Evolutionary conservation across 257 asterid genomes (phyloP), one percentile per base, ranked within the genome.

Genomic region (Oldenlandia corymbosa): DNA sequence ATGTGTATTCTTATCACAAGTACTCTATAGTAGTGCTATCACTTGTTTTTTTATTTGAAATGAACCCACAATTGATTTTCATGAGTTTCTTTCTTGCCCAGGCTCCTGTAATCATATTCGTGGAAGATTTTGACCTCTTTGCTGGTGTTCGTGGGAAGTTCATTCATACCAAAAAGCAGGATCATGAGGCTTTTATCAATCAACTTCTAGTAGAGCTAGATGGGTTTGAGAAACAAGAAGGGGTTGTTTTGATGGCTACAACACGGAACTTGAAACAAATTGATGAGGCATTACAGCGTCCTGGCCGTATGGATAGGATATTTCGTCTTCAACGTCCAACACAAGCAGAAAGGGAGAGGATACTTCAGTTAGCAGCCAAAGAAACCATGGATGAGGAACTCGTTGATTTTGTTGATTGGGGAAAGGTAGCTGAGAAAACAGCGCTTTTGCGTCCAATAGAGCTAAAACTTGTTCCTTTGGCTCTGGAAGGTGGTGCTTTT

Each of bases 151-250:
- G 99, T 30, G 99, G 99, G 65, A 84, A 85, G 77, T 85, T 82
- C 75, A 74, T 87, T 62, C 95, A 87, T 83, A 89, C 96, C 70
- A 83, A 84, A 80, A 83, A 85, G 80, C 97, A 87, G 83, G 99
- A 90, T 62, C 99, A 87, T 23, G 99, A 93, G 80, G 90, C 99
- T 72, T 93, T 93, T 80, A 93, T 93, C 80, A 93, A 93, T 83
- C 99, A 93, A 73, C 95, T 93, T 49, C 83, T 93, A 62, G 99
- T 90, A 83, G 99, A 93, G 77, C 96, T 93, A 73, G 99, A 93
- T 67, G 99, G 99, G 99, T 93, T 93, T 80, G 99, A 90, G 77
- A 90, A 85, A 81, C 99, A 93, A 78, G 99, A 89, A 66, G 99
- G 99, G 58, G 97, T 93, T 62, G 96, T 93, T 74, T 75, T 93